phyloP scores from a whole-genome alignment of 164 flowering plant species.

The Magnolia officinalis region DNA sequence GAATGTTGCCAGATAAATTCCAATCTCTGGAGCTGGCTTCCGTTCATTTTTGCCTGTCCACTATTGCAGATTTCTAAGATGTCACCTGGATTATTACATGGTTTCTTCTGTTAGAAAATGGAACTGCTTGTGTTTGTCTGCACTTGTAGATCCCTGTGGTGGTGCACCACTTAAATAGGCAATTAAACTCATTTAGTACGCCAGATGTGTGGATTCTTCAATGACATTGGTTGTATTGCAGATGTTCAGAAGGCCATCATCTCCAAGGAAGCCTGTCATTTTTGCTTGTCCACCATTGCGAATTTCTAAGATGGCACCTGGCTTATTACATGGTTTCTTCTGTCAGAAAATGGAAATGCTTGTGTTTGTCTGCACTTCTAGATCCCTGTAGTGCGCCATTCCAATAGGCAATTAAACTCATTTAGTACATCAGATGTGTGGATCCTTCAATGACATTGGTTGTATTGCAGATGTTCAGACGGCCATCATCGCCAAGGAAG shows the following conservation, averaged over 20 bases:
- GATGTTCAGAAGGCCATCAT: conserved; percentile 76
- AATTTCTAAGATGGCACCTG: no score
- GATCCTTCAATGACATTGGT: not conserved
- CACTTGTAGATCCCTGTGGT: not conserved
- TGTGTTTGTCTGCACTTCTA: not conserved
- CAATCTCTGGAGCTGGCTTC: no score
- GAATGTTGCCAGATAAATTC: no score
- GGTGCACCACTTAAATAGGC: no score
- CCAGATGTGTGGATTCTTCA: not conserved
- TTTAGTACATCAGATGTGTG: not conserved
- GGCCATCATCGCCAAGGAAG: conserved; percentile 80
- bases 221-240: conserved; percentile 21
- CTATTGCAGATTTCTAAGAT: no score
- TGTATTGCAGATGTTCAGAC: conserved; percentile 68
- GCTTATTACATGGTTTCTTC: not conserved
- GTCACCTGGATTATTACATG: not conserved
- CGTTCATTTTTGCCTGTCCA: no score
- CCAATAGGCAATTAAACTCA: no score
- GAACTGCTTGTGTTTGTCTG: not conserved
- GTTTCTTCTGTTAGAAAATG: not conserved
- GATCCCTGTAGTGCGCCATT: no score
- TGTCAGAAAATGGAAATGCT: not conserved
- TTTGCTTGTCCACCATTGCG: no score
- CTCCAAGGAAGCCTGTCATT: conserved; percentile 60
- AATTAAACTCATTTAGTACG: no score